These are phyloP conservation scores for Brachypodium distachyon DNA, from an alignment of 202 grass and related monocot genomes.

Conservation along the genomic window DNA sequence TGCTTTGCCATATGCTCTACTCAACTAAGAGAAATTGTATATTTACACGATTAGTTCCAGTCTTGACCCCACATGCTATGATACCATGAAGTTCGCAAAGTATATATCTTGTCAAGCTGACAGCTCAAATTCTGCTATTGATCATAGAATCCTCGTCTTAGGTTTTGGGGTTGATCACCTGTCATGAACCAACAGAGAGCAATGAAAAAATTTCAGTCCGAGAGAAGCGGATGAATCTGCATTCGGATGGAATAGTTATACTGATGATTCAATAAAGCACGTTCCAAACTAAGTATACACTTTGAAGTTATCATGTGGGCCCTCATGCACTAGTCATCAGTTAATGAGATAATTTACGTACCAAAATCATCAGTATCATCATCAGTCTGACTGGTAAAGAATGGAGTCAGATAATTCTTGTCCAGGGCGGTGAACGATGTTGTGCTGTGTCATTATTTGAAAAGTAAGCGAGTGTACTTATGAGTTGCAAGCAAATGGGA, in stretches of 20 bases:
- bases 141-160: constrained; percentile 59
- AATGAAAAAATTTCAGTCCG: neutral
- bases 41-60: neutral
- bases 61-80: neutral
- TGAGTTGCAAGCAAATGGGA: neutral
- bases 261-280: neutral
- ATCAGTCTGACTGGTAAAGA: constrained; percentile 95
- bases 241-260: neutral
- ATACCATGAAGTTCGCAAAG: neutral
- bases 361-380: constrained; percentile 65
- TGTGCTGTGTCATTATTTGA: constrained; percentile 52
- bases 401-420: constrained; percentile 97
- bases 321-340: neutral
- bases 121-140: constrained; percentile 31
- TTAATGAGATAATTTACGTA: constrained; percentile 16
- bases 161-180: constrained; percentile 50
- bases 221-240: neutral
- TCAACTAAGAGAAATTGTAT: constrained; percentile 1
- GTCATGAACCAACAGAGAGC: neutral
- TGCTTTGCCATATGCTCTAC: constrained; percentile 19
- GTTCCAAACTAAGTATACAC: neutral
- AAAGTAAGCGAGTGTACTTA: neutral
- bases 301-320: neutral
- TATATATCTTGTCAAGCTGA: constrained; percentile 7
- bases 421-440: constrained; percentile 96